Base-by-base conservation (phyloP, 192 early-diverging fungal genomes). In the Podila clonocystis region DNA sequence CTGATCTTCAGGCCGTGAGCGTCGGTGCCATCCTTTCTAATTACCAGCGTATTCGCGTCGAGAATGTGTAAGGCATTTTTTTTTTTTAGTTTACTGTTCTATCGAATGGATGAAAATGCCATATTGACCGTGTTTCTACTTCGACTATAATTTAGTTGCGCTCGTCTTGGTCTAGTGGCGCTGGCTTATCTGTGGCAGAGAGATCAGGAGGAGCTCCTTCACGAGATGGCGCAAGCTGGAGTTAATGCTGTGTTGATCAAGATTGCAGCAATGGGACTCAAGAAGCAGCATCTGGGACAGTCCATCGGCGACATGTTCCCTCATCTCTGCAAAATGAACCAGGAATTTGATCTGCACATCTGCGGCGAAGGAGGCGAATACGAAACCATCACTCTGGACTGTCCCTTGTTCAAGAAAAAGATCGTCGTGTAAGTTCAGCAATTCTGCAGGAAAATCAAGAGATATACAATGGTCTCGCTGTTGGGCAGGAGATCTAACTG, bases 331-430 rank as follows among this genome's bases (percentile, higher is more conserved):
- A 72, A 72, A 30, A 83, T 95, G 91, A 85, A 93, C 72, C 82
- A 92, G 31, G 91, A 90, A 64, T 97, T 91, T 69, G 95, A 92
- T 31, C 66, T 94, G 31, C 93, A 99, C 82, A 87, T 96, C 7
- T 98, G 97, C 70, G 98, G 98, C 36, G 98, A 99, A 84, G 98
- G 98, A 64, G 98, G 98, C 30, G 98, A 99, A 84, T 99, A 93
- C 74, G 98, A 99, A 73, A 94, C 97, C 6, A 88, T 98, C 62
- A 96, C 95, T 0, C 74, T 98, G 45, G 96, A 99, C 70, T 96
- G 93, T 67, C 97, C 97, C 4, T 68, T 99, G 30, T 99, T 97
- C 73, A 92, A 91, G 57, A 92, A 90, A 62, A 87, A 93, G 11
- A 93, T 99, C 66, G 86, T 94, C 5, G 64, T 97, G 94, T 93